These are phyloP conservation scores for Theobroma grandiflorum DNA, from an alignment of 441 rosid species.

Conservation along the genomic window DNA sequence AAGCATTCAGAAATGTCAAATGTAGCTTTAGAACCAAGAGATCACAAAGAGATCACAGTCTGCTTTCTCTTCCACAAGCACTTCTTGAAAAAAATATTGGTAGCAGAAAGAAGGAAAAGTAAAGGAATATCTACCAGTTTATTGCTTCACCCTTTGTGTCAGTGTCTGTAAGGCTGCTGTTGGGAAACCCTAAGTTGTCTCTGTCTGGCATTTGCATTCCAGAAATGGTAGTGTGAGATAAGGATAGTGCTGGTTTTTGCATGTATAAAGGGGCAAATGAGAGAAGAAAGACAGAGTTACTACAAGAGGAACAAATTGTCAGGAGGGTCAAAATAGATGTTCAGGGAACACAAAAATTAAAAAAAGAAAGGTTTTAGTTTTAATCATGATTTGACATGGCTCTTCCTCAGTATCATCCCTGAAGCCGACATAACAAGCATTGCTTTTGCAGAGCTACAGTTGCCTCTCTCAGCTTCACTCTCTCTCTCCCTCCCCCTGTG, in stretches of 20 bases:
- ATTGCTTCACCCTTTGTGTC: background rate
- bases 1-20: background rate
- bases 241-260: constrained; percentile 34
- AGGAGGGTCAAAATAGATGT: constrained; percentile 25
- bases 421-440: constrained; percentile 35
- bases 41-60: background rate
- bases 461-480: background rate
- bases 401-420: constrained; percentile 11
- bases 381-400: constrained; percentile 41
- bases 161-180: constrained; percentile 29
- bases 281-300: constrained; percentile 24
- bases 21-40: background rate
- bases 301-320: constrained; percentile 26
- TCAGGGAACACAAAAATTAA: constrained; percentile 9
- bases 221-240: constrained; percentile 8
- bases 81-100: background rate
- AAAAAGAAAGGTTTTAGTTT: background rate
- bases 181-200: constrained; percentile 21
- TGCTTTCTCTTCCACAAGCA: background rate
- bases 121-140: constrained; percentile 24
- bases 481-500: background rate
- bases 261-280: constrained; percentile 21
- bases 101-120: constrained; percentile 15
- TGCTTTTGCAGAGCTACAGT: constrained; percentile 26
- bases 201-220: background rate